These are phyloP conservation scores for Pseudonitzschia delicatissima DNA, from an alignment of 108 stramenopile genomes.

Conservation along the genomic window DNA sequence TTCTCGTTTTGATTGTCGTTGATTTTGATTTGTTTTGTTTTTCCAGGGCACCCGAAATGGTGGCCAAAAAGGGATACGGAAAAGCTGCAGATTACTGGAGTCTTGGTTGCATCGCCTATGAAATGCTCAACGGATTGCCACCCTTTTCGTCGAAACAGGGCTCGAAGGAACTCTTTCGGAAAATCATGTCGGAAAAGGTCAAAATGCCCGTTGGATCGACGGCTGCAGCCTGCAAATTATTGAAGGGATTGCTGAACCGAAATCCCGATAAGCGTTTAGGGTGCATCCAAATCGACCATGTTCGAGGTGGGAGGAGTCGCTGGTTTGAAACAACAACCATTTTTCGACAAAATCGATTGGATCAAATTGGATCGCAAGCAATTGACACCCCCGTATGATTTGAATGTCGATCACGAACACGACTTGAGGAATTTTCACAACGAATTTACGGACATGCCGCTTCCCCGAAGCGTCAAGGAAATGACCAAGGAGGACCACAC, in stretches of 20 bases:
- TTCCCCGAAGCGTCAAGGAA: slow-evolving; percentile 78
- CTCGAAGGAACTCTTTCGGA: slow-evolving; percentile 91
- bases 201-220: slow-evolving; percentile 84
- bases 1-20: background rate
- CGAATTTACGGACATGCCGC: slow-evolving; percentile 80
- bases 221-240: slow-evolving; percentile 74
- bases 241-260: slow-evolving; percentile 91
- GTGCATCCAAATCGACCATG: slow-evolving; percentile 86
- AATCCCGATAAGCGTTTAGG: slow-evolving; percentile 89
- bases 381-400: slow-evolving; percentile 68
- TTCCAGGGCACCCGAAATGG: slow-evolving; percentile 83
- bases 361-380: slow-evolving; percentile 73
- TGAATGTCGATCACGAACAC: slow-evolving; percentile 67
- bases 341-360: slow-evolving; percentile 93
- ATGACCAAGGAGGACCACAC: slow-evolving; percentile 50
- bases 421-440: slow-evolving; percentile 87
- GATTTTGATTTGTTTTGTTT: background rate
- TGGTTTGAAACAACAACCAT: slow-evolving; percentile 83
- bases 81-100: slow-evolving; percentile 98
- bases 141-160: slow-evolving; percentile 88
- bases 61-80: slow-evolving; percentile 91
- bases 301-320: slow-evolving; percentile 96
- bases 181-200: slow-evolving; percentile 94
- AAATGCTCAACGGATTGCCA: slow-evolving; percentile 94
- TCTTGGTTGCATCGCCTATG: slow-evolving; percentile 91